Evolutionary conservation across 2,329 filamentous ascomycete genomes (phyloP), one percentile per base, ranked within the genome.

Genomic region (Aspergillus piperis): DNA sequence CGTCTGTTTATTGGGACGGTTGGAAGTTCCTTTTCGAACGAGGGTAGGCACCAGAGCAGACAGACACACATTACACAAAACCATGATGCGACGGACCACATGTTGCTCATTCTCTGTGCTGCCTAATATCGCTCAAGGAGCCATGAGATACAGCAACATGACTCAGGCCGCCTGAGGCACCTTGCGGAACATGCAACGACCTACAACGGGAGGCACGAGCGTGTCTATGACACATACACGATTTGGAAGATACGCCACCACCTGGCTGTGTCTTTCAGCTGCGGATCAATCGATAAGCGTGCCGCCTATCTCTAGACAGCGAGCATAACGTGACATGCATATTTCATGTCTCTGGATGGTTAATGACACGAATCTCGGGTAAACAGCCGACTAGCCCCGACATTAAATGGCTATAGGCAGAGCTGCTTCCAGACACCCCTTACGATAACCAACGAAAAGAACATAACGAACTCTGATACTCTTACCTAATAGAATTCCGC

Each of bases 1-100:
- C 68, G 6, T 70, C 70, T 11, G 61, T 73, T 15, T 66, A 69
- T 11, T 74, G 72, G 71, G 69, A 72, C 7, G 58, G 64, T 10
- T 66, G 59, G 63, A 57, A 49, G 13, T 61, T 48, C 19, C 54
- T 55, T 25, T 55, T 49, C 17, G 47, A 60, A 27, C 57, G 54
- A 38, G 30, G 42, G 17, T 23, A 30, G n/a, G 6, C 8, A 30
- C 8, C 23, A 17, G 6, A n/a, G 15, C 23, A 17, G 21, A 30
- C 13, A 17, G 4, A 17, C 15, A 27, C n/a, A 6, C n/a, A 17
- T 11, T 21, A 30, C 4, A 30, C 3, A 7, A 11, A 5, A 30
- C 13, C 15, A 10, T 19, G n/a, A 23, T 19, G 23, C 30, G 25
- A 50, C 47, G 19, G 5, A 23, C 2, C 11, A 21, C 10, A 5